Conservation (phyloP, 495 filamentous ascomycete species). For the Penicillium pancosmium region DNA sequence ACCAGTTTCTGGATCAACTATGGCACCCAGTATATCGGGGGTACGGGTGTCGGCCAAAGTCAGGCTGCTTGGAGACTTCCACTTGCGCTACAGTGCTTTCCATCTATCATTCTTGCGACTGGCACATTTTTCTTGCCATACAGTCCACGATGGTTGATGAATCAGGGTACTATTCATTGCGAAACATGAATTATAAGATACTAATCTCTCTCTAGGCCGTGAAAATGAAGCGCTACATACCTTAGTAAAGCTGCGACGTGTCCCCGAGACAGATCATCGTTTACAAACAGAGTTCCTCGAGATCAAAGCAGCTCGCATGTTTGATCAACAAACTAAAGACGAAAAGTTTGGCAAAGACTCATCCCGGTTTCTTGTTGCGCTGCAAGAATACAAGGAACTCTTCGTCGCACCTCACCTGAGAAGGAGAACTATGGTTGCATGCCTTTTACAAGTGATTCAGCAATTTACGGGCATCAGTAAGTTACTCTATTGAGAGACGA, state of each 20-base stretch:
- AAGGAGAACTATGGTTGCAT: conserved; percentile 1
- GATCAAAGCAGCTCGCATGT: conserved; percentile 42
- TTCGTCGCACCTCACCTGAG: conserved; percentile 4
- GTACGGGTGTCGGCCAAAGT: conserved; percentile 43
- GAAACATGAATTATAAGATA: background rate
- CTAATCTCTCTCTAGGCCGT: conserved; percentile 25
- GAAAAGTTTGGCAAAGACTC: background rate
- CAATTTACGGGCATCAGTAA: conserved; percentile 6
- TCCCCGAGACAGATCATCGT: conserved; percentile 39
- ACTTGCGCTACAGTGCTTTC: conserved; percentile 51
- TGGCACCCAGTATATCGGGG: conserved; percentile 38
- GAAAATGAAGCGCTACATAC: conserved; percentile 40
- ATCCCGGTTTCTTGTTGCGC: background rate
- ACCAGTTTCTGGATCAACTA: conserved; percentile 36
- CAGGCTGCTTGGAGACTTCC: conserved; percentile 47
- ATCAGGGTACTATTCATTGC: conserved; percentile 23
- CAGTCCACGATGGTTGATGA: conserved; percentile 40
- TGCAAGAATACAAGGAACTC: conserved; percentile 9
- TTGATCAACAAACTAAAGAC: conserved; percentile 5
- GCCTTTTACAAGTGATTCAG: conserved; percentile 4
- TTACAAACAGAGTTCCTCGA: conserved; percentile 42
- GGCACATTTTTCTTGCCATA: conserved; percentile 47
- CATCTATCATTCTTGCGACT: conserved; percentile 40
- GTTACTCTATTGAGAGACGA: background rate
- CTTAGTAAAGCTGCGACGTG: conserved; percentile 43